Percentiles rank a stretch among this genome's conserved stretches.
phyloP scores from a whole-genome alignment of 2,329 filamentous ascomycete species.

The Diaporthe vexans region DNA sequence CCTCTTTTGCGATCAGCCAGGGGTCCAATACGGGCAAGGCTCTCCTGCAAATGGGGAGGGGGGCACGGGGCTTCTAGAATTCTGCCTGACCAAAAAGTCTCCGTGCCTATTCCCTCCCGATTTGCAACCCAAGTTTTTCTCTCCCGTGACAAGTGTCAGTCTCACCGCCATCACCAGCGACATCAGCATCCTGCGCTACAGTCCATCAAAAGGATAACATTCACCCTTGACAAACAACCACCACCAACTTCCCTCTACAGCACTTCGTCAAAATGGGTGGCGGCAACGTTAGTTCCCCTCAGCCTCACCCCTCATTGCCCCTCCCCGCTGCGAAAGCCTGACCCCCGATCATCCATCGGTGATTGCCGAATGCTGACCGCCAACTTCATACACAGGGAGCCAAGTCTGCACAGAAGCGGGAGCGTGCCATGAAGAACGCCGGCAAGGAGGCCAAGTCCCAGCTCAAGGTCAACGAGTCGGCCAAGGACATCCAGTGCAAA shows the following conservation, averaged over 20 bases:
- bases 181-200: background rate
- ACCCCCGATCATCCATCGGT: background rate
- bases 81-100: constrained; percentile 37
- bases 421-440: constrained; percentile 76
- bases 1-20: constrained; percentile 20
- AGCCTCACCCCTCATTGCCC: background rate
- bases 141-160: background rate
- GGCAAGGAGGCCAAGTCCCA: constrained; percentile 74
- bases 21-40: constrained; percentile 6
- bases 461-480: constrained; percentile 78
- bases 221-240: background rate
- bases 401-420: constrained; percentile 73
- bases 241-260: background rate
- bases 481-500: constrained; percentile 82
- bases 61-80: constrained; percentile 25
- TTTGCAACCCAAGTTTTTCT: background rate
- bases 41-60: background rate
- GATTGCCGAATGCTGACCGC: constrained; percentile 28
- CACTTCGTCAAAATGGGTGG: constrained; percentile 38
- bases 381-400: constrained; percentile 49
- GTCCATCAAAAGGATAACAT: background rate
- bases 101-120: background rate
- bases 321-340: background rate
- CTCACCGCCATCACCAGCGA: background rate
- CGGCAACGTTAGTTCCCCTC: constrained; percentile 36